Evolutionary conservation across 257 asterid genomes (phyloP).

Genomic region (Nicotiana obtusifolia): DNA sequence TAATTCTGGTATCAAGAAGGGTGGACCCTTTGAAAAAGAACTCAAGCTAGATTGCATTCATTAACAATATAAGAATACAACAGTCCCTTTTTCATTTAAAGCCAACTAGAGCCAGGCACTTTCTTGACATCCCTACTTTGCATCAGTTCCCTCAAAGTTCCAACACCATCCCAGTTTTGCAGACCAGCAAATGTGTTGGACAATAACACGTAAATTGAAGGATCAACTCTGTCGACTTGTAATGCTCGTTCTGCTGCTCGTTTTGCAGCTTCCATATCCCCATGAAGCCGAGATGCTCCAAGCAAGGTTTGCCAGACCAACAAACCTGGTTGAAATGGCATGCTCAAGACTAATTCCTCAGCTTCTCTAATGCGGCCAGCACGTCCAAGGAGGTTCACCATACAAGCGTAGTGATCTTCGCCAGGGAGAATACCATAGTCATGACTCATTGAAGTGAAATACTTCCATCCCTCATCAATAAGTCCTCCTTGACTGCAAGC

Average conservation of each 20-base stretch:
- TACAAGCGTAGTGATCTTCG: conserved; percentile 69
- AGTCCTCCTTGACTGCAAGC: conserved; percentile 74
- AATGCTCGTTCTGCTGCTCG: conserved; percentile 53
- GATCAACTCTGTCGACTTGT: conserved; percentile 38
- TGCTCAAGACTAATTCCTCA: conserved; percentile 34
- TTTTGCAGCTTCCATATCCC: conserved; percentile 54
- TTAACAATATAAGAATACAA: too few species aligned
- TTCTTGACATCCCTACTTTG: conserved; percentile 54
- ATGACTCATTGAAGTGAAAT: conserved; percentile 44
- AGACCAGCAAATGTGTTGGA: conserved; percentile 58
- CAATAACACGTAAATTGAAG: conserved; percentile 54
- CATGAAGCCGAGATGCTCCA: conserved; percentile 56
- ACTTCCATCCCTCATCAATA: conserved; percentile 37
- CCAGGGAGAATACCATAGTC: conserved; percentile 43
- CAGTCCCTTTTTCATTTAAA: conserved; percentile 18
- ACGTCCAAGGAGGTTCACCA: conserved; percentile 63
- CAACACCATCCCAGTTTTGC: conserved; percentile 46
- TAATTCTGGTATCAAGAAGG: neutral
- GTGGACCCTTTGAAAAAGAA: neutral
- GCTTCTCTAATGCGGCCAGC: conserved; percentile 57
- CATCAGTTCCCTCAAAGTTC: conserved; percentile 39
- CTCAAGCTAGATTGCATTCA: neutral
- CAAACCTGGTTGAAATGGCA: conserved; percentile 42
- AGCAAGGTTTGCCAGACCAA: conserved; percentile 71
- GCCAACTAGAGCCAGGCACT: conserved; percentile 75